Conservation (phyloP, 805 yeast genomes). For the Starmerella khaoyaiensis region DNA sequence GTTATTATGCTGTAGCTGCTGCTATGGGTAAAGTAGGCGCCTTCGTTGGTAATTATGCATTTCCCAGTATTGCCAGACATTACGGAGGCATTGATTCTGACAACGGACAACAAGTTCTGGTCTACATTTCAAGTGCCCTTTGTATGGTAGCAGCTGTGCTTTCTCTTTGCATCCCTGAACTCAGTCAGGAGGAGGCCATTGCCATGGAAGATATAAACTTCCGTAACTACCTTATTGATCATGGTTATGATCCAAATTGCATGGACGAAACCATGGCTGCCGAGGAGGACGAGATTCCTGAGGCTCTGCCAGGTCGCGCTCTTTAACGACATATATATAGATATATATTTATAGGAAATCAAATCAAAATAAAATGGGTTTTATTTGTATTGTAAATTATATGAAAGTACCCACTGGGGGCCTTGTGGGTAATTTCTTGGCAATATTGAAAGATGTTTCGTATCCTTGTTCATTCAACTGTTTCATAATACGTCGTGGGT, state of each 20-base stretch:
- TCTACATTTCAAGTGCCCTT: conserved; percentile 67
- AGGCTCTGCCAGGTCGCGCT: conserved; percentile 6
- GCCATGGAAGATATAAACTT: conserved; percentile 63
- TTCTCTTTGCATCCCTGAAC: conserved; percentile 62
- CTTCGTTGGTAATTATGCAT: conserved; percentile 76
- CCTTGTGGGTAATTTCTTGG: conserved; percentile 1
- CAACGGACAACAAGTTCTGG: conserved; percentile 59
- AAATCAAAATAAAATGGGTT: no score
- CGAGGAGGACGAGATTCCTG: conserved; percentile 8
- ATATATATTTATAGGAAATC: background rate
- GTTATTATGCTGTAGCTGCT: conserved; percentile 82
- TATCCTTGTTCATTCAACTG: conserved; percentile 49
- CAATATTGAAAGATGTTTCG: conserved; percentile 4
- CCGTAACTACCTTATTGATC: conserved; percentile 44
- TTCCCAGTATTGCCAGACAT: conserved; percentile 61
- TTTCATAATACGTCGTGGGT: conserved; percentile 74
- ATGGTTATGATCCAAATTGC: conserved; percentile 57
- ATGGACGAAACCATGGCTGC: conserved; percentile 32
- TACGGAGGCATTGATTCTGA: conserved; percentile 39
- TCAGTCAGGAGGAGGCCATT: conserved; percentile 76
- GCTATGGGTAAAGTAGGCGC: conserved; percentile 90
- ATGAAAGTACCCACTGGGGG: conserved; percentile 6
- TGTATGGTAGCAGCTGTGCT: conserved; percentile 59
- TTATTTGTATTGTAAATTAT: no score
- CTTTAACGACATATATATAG: conserved; percentile 5